phyloP scores from a whole-genome alignment of 345 rosid genomes.

The Eucalyptus curtisii region DNA sequence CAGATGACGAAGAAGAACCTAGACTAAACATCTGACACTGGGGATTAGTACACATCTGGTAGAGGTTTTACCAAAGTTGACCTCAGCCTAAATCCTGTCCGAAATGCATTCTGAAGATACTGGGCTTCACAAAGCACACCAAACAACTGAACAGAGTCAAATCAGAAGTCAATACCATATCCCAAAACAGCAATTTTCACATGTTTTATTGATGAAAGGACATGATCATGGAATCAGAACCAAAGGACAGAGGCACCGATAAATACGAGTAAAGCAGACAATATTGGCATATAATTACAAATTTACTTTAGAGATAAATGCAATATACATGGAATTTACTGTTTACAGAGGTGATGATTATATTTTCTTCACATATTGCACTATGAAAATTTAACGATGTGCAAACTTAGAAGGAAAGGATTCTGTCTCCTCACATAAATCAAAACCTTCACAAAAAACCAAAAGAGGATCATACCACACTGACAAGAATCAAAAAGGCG shows the following conservation, averaged over 20 bases:
- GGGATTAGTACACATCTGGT: neutral
- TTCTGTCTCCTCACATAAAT: neutral
- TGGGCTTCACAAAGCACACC: constrained; percentile 16
- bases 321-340: neutral
- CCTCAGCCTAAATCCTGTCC: constrained; percentile 79
- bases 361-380: neutral
- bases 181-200: neutral
- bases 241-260: neutral
- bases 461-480: constrained; percentile 17
- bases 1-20: too few relatives aligned
- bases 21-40: neutral
- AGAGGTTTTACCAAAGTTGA: constrained; percentile 71
- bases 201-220: neutral
- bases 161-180: neutral
- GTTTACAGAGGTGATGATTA: neutral
- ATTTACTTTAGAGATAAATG: neutral
- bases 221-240: neutral
- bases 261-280: neutral
- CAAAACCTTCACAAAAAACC: too few relatives aligned
- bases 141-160: constrained; percentile 30
- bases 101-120: constrained; percentile 73
- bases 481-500: constrained; percentile 72
- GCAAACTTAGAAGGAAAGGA: neutral
- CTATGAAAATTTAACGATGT: neutral
- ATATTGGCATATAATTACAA: neutral